Conservation (phyloP, 192 early-diverging fungal genomes). For the Mortierella antarctica region DNA sequence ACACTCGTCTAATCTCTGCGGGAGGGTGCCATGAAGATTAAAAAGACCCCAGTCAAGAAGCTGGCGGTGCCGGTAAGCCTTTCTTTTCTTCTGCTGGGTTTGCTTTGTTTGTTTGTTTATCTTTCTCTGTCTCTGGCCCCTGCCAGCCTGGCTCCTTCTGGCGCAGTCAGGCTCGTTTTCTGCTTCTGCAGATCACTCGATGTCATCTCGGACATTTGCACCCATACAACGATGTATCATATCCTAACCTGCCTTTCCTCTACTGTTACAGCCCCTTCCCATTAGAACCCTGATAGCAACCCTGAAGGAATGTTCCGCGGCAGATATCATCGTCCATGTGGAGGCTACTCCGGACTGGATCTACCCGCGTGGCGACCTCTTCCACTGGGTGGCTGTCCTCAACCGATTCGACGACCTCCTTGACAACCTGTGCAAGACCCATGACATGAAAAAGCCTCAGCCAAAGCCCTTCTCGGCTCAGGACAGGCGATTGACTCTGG, state of each 20-base stretch:
- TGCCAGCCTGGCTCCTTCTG: no score
- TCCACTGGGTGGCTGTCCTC: constrained; percentile 94
- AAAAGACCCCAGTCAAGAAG: constrained; percentile 71
- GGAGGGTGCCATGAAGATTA: constrained; percentile 61
- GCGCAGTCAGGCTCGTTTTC: neutral
- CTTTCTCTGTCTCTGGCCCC: neutral
- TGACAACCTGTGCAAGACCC: constrained; percentile 69
- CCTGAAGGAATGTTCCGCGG: constrained; percentile 62
- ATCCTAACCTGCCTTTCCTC: neutral
- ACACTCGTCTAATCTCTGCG: neutral
- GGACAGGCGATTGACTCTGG: constrained; percentile 67
- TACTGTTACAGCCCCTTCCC: constrained; percentile 58
- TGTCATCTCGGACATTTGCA: no score
- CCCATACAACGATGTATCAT: neutral
- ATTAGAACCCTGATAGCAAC: constrained; percentile 62
- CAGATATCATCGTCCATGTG: constrained; percentile 65
- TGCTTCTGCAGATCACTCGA: neutral
- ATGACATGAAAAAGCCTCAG: constrained; percentile 74
- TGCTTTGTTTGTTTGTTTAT: neutral
- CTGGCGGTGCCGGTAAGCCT: constrained; percentile 67
- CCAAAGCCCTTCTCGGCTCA: constrained; percentile 63
- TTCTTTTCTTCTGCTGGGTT: neutral
- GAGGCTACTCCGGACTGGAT: constrained; percentile 72
- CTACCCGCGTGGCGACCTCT: constrained; percentile 91
- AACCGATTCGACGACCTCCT: constrained; percentile 92